Conservation (phyloP, 176 grass and related monocot species). For the Zoysia pacifica region DNA sequence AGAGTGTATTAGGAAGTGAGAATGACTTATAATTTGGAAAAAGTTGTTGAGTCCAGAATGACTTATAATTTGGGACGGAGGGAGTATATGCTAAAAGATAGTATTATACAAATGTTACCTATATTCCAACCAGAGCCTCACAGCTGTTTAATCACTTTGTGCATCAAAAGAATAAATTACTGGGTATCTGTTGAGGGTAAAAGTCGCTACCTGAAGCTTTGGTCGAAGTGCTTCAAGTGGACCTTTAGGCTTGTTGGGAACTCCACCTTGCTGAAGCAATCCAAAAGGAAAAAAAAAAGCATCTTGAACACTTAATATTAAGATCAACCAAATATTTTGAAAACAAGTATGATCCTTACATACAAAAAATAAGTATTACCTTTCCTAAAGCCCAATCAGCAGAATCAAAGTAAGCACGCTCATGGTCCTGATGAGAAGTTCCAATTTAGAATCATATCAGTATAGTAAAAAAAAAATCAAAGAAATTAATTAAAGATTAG, state of each 20-base stretch:
- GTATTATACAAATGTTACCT: background rate
- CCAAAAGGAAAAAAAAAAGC: background rate
- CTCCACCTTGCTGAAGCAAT: constrained; percentile 71
- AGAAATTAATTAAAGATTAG: background rate
- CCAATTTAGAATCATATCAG: constrained; percentile 18
- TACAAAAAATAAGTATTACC: constrained; percentile 34
- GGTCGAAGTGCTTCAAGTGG: constrained; percentile 92
- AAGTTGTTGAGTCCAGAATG: too few species aligned
- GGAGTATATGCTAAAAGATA: background rate
- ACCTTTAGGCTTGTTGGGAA: constrained; percentile 77
- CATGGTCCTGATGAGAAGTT: constrained; percentile 75
- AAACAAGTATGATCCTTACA: background rate
- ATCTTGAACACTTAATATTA: background rate
- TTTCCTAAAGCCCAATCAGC: constrained; percentile 98
- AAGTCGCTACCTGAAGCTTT: constrained; percentile 69
- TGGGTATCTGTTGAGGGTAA: background rate
- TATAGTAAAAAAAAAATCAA: constrained; percentile 3
- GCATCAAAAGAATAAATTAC: background rate
- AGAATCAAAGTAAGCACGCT: constrained; percentile 95
- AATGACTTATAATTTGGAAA: too few species aligned
- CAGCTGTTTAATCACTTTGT: background rate
- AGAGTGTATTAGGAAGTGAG: too few species aligned
- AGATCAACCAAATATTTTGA: background rate
- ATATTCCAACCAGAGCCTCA: constrained; percentile 12
- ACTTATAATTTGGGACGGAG: too few species aligned